Evolutionary conservation across 495 filamentous ascomycete genomes (phyloP), one percentile per base, ranked within the genome.

Genomic region (Penicillium herquei): DNA sequence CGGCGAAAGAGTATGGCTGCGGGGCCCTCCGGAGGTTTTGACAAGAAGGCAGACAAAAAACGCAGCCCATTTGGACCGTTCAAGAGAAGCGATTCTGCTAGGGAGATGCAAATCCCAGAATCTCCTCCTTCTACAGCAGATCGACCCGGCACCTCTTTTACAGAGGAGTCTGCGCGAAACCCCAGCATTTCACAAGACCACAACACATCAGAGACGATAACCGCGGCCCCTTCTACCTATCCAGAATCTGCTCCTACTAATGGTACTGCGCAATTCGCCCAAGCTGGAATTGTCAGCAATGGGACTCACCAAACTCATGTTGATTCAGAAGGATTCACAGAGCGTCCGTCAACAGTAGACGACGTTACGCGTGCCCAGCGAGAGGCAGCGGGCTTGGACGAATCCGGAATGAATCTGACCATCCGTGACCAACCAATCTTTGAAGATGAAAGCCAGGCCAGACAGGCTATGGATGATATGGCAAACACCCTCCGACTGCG

Each of bases 341-440:
- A 93, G 18, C 87, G 87, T 14, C 78, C 84, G 14, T 67, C 82
- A 8, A 78, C 76, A 40, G 78, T 86, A 56, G 91, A 96, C 65
- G 89, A 92, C 21, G 96, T 95, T 48, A 87, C 88, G 13, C 85
- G 87, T 63, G 92, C 91, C 11, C 80, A 96, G 68, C 84, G 81
- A 59, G 91, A 95, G 72, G 89, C 89, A 39, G 78, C 84, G 18
- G 78, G 83, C 70, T 68, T 71, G 51, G 88, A 90, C 37, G 87
- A 90, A 46, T 78, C 84, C 26, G 79, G 87, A 52, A 89, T 96
- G 73, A 98, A 94, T 68, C 75, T 99, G 26, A 94, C 87, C 55
- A 99, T 99, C 58, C 81, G 90, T 57, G 92, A 91, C 58, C 89
- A 95, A 55, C 93, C 96, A 1, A 95, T 99, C 52, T 85, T 86